These are phyloP conservation scores for Haplographium delicatum DNA, from an alignment of 495 filamentous ascomycete genomes.

Conservation along the genomic window DNA sequence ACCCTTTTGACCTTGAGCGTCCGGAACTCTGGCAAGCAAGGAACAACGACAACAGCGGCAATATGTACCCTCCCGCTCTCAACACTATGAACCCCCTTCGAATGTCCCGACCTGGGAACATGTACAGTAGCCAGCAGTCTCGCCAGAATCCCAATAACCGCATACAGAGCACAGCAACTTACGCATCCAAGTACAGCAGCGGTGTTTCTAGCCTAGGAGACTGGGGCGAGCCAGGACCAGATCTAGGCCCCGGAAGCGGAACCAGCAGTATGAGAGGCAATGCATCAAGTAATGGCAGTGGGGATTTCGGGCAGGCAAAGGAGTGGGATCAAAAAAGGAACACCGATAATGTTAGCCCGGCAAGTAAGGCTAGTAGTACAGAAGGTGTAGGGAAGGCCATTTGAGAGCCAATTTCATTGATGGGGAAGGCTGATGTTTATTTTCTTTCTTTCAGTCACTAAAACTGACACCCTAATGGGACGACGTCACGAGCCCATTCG, in stretches of 20 bases:
- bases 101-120: neutral
- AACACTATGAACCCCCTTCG: conserved; percentile 14
- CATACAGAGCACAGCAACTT: conserved; percentile 10
- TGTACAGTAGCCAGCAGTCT: neutral
- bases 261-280: conserved; percentile 17
- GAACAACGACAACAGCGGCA: conserved; percentile 1
- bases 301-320: conserved; percentile 5
- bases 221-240: conserved; percentile 50
- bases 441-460: no score
- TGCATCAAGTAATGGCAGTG: conserved; percentile 5
- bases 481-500: no score
- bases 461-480: no score
- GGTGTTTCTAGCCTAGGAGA: conserved; percentile 36
- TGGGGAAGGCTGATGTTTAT: no score
- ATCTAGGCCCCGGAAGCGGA: conserved; percentile 29
- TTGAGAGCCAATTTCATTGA: no score
- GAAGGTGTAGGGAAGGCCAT: conserved; percentile 22
- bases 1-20: conserved; percentile 61
- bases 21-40: conserved; percentile 39
- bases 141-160: neutral
- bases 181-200: conserved; percentile 40
- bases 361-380: conserved; percentile 13
- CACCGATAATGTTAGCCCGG: conserved; percentile 17
- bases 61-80: conserved; percentile 14
- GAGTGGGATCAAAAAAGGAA: conserved; percentile 4